Conservation (phyloP, 768 basidiomycete species). For the Suillus subaureus region DNA sequence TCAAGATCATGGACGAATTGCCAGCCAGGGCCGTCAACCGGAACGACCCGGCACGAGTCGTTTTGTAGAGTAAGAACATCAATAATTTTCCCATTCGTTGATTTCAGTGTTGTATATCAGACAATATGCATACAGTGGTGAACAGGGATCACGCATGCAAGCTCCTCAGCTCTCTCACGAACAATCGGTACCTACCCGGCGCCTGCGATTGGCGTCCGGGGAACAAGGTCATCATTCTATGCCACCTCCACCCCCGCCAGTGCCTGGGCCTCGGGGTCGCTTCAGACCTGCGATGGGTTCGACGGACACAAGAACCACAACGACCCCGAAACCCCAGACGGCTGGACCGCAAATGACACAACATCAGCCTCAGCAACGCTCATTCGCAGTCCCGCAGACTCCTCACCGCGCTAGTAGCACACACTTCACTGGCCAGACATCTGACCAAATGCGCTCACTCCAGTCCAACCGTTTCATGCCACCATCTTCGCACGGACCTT, state of each 20-base stretch:
- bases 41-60: constrained; percentile 53
- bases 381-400: constrained; percentile 28
- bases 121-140: constrained; percentile 66
- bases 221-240: constrained; percentile 31
- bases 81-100: constrained; percentile 16
- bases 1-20: constrained; percentile 24
- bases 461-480: constrained; percentile 36
- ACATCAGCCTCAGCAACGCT: constrained; percentile 43
- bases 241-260: constrained; percentile 32
- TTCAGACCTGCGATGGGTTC: constrained; percentile 25
- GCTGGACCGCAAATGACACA: constrained; percentile 14
- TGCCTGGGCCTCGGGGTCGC: constrained; percentile 20
- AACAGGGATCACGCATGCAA: constrained; percentile 44
- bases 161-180: constrained; percentile 41
- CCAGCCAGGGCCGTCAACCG: constrained; percentile 14
- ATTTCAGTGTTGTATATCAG: constrained; percentile 38
- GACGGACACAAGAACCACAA: constrained; percentile 13
- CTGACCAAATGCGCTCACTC: constrained; percentile 10
- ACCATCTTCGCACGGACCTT: constrained; percentile 26
- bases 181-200: constrained; percentile 45
- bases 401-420: constrained; percentile 24
- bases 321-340: constrained; percentile 13
- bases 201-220: constrained; percentile 35
- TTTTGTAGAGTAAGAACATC: constrained; percentile 48
- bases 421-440: constrained; percentile 2